phyloP scores from a whole-genome alignment of 73 alveolate genomes.

The Effrenium voratum region DNA sequence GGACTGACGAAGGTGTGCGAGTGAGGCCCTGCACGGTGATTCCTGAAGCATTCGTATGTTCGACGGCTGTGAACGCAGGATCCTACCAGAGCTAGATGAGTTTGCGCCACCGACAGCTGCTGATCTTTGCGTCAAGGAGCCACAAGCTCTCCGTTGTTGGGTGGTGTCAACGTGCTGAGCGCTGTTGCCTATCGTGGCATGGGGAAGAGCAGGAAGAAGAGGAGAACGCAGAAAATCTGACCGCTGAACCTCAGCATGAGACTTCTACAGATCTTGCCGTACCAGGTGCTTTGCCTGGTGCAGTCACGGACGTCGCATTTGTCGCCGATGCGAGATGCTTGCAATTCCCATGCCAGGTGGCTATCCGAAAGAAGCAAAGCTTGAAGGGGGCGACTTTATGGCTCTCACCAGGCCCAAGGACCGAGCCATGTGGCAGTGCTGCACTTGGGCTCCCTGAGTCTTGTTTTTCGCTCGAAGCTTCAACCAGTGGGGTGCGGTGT shows the following conservation, averaged over 20 bases:
- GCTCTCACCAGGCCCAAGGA: slow-evolving; percentile 88
- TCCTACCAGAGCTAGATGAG: slow-evolving; percentile 58
- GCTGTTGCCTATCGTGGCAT: no score
- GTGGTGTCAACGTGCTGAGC: neutral
- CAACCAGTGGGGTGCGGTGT: neutral
- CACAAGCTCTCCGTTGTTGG: neutral
- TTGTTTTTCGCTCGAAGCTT: neutral
- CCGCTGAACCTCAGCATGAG: neutral
- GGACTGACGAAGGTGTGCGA: slow-evolving; percentile 32
- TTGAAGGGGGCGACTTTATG: slow-evolving; percentile 82
- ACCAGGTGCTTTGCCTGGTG: neutral
- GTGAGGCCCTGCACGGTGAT: slow-evolving; percentile 29
- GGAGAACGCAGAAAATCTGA: neutral
- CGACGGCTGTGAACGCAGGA: slow-evolving; percentile 4
- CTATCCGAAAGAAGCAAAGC: slow-evolving; percentile 12
- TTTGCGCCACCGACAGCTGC: slow-evolving; percentile 63
- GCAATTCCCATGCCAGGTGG: neutral
- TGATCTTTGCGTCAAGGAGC: slow-evolving; percentile 52
- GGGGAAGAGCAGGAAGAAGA: neutral
- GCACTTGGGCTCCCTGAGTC: neutral
- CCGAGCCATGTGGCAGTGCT: neutral
- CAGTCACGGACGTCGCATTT: neutral
- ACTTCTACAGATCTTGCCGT: neutral
- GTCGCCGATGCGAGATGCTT: neutral
- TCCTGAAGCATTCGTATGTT: neutral